Evolutionary conservation across 2,329 filamentous ascomycete species (phyloP), one percentile per base, ranked within the genome.

Genomic region (Orbilia brochopaga): DNA sequence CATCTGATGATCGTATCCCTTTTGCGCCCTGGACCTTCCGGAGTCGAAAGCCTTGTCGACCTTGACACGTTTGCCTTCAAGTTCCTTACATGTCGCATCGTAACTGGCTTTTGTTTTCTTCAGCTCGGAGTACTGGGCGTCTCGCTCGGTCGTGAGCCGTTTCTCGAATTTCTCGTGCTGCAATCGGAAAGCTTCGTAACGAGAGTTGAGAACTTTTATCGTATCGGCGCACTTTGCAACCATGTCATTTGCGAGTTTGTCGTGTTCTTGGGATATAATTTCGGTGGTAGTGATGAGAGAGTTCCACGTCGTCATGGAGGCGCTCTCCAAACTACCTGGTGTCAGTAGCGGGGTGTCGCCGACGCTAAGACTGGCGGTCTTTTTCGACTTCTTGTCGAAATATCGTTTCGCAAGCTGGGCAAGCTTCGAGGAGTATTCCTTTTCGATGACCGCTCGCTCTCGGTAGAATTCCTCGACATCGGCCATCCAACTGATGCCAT

Each of bases 391-490:
- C 83, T 95, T 95, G 78, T 99, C 95, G 78, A 91, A 94, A 82
- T 97, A 97, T 80, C 94, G 97, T 83, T 94, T 96, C 62, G 93
- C 94, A 56, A 99, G 83, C 1, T 87, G 87, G 76, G 86, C 90
- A 74, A 99, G 87, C 81, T 93, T 97, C 74, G 89, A 85, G 77
- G 91, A 90, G 80, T 99, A 97, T 79, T 99, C 95, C 81, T 96
- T 97, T 82, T 99, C 94, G 79, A 99, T 96, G 37, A 83, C 87
- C 78, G 91, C 91, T 66, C 95, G 87, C 81, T 99, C 94, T 74
- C 94, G 90, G 83, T 97, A 99, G 83, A 97, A 99, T 78, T 91
- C 88, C 80, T 99, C 91, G 74, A 99, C 90, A 77, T 99, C 94
- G 77, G 97, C 93, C 69, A 99, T 87, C 93, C 93, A 99, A 75